A percentile compares a stretch with the other conserved stretches of the same genome.
Conservation (phyloP, 371 early-diverging fungal species). For the Polyrhizophydium stewartii region DNA sequence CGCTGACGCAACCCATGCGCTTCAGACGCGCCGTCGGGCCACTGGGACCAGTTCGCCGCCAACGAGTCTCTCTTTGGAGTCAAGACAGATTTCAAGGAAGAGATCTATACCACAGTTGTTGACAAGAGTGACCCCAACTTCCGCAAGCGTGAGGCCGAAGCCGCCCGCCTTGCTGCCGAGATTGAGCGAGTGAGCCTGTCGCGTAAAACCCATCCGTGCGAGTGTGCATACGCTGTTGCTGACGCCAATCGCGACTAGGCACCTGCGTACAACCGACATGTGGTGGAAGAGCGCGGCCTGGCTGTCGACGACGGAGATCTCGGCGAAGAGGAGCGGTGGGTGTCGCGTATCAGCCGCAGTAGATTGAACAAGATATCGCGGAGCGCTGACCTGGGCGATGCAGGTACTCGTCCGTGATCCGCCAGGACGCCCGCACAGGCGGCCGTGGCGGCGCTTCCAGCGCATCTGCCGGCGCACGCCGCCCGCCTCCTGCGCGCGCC, state of each 20-base stretch:
- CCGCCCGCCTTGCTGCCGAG: conserved; percentile 85
- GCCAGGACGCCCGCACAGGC: conserved; percentile 32
- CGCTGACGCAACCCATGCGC: no score
- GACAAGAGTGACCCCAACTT: conserved; percentile 83
- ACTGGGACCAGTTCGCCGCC: conserved; percentile 98
- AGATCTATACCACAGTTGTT: conserved; percentile 91
- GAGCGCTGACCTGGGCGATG: conserved; percentile 22
- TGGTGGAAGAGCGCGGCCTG: conserved; percentile 90
- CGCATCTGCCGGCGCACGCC: neutral
- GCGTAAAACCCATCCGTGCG: neutral
- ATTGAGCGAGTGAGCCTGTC: conserved; percentile 57
- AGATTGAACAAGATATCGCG: neutral
- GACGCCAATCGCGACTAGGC: conserved; percentile 25
- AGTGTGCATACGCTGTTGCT: neutral
- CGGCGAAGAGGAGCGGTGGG: conserved; percentile 88
- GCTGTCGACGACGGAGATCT: conserved; percentile 59
- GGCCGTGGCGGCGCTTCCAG: conserved; percentile 13
- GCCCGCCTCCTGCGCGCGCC: neutral
- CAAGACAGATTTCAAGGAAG: conserved; percentile 92
- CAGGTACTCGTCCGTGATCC: conserved; percentile 43
- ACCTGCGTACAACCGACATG: conserved; percentile 75
- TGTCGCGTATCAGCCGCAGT: no score
- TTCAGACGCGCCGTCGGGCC: neutral
- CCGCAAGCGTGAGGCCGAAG: conserved; percentile 83
- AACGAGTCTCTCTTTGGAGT: conserved; percentile 95